These are phyloP conservation scores for Rhododendron ferrugineum DNA, from an alignment of 148 eudicot species.

Conservation along the genomic window DNA sequence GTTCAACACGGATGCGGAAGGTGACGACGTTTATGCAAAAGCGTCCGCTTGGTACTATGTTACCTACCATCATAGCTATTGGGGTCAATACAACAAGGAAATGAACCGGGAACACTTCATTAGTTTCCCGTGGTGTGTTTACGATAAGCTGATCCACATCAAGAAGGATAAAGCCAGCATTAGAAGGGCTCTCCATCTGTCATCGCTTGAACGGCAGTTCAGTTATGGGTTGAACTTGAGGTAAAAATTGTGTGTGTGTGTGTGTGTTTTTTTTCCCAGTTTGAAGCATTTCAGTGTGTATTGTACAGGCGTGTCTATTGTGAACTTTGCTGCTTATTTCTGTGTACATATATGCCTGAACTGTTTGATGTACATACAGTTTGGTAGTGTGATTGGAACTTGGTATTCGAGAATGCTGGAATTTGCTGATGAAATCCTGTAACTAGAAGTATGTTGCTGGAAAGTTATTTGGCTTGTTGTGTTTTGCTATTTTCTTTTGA, in stretches of 20 bases:
- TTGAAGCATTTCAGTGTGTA: not conserved
- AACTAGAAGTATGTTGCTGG: not conserved
- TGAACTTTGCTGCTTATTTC: not conserved
- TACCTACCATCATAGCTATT: slow-evolving; percentile 44
- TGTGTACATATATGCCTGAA: not conserved
- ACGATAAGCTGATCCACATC: slow-evolving; percentile 39
- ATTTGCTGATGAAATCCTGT: not conserved
- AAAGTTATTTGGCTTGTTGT: not conserved
- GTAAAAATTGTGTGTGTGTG: not conserved
- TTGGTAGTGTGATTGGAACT: not conserved
- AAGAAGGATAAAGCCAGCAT: slow-evolving; percentile 33
- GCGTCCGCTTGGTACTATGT: slow-evolving; percentile 71
- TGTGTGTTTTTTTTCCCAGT: not conserved
- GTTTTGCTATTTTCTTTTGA: not conserved
- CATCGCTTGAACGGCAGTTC: slow-evolving; percentile 21
- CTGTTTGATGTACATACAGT: not conserved
- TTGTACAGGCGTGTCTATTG: not conserved
- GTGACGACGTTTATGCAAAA: slow-evolving; percentile 32
- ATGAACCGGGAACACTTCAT: slow-evolving; percentile 45
- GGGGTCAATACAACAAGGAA: slow-evolving; percentile 39
- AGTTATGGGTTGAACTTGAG: slow-evolving; percentile 15
- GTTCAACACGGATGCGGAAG: slow-evolving; percentile 14
- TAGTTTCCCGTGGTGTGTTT: slow-evolving; percentile 64
- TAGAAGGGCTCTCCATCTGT: slow-evolving; percentile 14
- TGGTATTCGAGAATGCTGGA: not conserved